These are phyloP conservation scores for Podochytrium sp. DNA, from an alignment of 192 early-diverging fungal species.

Conservation along the genomic window DNA sequence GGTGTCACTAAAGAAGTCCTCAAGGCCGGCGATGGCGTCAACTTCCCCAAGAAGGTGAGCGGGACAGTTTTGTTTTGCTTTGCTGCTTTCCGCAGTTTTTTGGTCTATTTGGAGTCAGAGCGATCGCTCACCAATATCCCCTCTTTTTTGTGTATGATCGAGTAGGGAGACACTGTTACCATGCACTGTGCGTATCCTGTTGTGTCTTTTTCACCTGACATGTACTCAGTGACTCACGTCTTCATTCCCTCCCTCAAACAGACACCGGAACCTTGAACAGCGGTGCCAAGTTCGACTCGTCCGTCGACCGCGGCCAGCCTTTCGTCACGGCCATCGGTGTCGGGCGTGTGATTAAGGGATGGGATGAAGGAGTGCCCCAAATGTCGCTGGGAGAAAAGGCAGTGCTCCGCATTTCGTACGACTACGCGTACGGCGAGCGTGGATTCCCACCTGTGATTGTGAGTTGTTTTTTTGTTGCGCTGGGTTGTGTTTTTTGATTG, in stretches of 20 bases:
- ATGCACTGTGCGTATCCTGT: conserved; percentile 44
- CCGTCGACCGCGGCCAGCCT: conserved; percentile 79
- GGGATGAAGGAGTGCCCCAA: conserved; percentile 49
- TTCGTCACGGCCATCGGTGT: conserved; percentile 90
- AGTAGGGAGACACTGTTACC: conserved; percentile 50
- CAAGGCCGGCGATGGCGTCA: conserved; percentile 52
- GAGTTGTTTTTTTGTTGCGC: not conserved
- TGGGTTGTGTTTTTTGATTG: conserved; percentile 14
- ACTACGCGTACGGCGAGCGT: conserved; percentile 82
- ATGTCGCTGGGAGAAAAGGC: conserved; percentile 91
- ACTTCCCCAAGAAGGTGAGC: conserved; percentile 58
- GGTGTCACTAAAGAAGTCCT: conserved; percentile 59
- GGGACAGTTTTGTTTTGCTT: not conserved
- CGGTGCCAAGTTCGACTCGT: conserved; percentile 88
- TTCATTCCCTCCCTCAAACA: not conserved
- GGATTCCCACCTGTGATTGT: conserved; percentile 63
- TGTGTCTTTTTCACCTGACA: not conserved
- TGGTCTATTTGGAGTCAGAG: too few relatives aligned
- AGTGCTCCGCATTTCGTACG: conserved; percentile 79
- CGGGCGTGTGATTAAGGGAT: conserved; percentile 86
- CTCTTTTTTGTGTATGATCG: not conserved
- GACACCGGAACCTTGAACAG: conserved; percentile 53
- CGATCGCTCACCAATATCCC: too few relatives aligned
- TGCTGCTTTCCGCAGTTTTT: too few relatives aligned
- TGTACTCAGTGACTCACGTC: not conserved